Percentiles rank a stretch among this genome's conserved stretches.
Conservation (phyloP, 2,329 filamentous ascomycete genomes). For the Aspergillus fructus region DNA sequence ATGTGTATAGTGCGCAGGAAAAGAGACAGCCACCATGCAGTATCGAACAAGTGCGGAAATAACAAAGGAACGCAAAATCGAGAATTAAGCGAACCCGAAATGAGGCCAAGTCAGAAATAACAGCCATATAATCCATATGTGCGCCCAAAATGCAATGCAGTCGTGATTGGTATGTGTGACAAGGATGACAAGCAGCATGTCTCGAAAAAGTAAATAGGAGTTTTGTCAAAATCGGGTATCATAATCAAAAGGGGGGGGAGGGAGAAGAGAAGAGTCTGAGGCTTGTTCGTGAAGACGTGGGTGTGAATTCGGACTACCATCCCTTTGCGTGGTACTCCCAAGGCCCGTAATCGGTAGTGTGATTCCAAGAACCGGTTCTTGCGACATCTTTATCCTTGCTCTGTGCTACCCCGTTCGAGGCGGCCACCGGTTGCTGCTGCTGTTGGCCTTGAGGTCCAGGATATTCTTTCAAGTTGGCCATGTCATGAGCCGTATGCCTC, state of each 20-base stretch:
- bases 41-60: conserved; percentile 8
- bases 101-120: conserved; percentile 23
- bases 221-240: conserved; percentile 21
- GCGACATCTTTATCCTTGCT: conserved; percentile 59
- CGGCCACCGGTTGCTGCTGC: conserved; percentile 32
- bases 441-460: conserved; percentile 64
- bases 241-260: conserved; percentile 17
- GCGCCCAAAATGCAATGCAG: conserved; percentile 42
- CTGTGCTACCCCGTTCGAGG: conserved; percentile 18
- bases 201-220: conserved; percentile 15
- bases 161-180: conserved; percentile 38
- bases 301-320: conserved; percentile 58
- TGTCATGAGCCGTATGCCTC: conserved; percentile 84
- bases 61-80: conserved; percentile 20
- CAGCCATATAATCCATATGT: conserved; percentile 28
- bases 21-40: conserved; percentile 34
- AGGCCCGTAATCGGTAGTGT: conserved; percentile 81
- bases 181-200: conserved; percentile 21
- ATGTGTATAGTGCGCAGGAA: conserved; percentile 19
- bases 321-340: conserved; percentile 82
- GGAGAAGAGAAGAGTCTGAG: neutral
- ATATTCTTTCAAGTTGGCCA: conserved; percentile 82
- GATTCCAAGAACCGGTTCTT: conserved; percentile 75
- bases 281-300: conserved; percentile 7
- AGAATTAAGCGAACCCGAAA: conserved; percentile 23